These are phyloP conservation scores for Coix lacrymajobi DNA, from an alignment of 176 grass and related monocot species.

Conservation along the genomic window DNA sequence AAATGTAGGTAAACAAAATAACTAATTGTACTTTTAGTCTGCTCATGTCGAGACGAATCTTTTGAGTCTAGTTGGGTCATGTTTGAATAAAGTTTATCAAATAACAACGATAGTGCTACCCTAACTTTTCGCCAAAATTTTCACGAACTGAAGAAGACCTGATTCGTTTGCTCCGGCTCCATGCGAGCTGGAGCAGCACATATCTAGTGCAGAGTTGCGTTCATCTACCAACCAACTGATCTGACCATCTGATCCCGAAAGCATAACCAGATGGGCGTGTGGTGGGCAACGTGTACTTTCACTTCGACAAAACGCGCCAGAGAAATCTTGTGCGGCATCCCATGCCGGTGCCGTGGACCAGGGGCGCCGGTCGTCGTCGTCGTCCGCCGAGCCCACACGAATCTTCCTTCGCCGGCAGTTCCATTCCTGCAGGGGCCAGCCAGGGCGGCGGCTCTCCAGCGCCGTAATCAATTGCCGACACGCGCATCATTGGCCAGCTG, in stretches of 20 bases:
- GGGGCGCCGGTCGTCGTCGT: not conserved
- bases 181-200: not conserved
- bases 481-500: slow-evolving; percentile 22
- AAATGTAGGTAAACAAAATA: too few species aligned
- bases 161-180: too few species aligned
- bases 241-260: not conserved
- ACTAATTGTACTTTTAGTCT: too few species aligned
- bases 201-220: not conserved
- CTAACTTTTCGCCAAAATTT: too few species aligned
- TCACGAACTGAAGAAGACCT: too few species aligned
- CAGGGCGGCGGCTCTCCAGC: not conserved
- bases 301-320: not conserved
- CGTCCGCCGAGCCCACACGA: not conserved
- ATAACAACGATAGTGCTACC: too few species aligned
- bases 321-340: not conserved
- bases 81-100: too few species aligned
- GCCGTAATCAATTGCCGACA: slow-evolving; percentile 44
- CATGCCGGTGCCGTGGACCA: not conserved
- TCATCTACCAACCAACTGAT: not conserved
- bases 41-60: too few species aligned
- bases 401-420: not conserved
- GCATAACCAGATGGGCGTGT: not conserved
- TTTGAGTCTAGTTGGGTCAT: too few species aligned
- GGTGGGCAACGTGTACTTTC: not conserved
- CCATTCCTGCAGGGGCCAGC: not conserved